Base-by-base conservation (phyloP, 805 yeast species). In the Yarrowia phangngaensis region DNA sequence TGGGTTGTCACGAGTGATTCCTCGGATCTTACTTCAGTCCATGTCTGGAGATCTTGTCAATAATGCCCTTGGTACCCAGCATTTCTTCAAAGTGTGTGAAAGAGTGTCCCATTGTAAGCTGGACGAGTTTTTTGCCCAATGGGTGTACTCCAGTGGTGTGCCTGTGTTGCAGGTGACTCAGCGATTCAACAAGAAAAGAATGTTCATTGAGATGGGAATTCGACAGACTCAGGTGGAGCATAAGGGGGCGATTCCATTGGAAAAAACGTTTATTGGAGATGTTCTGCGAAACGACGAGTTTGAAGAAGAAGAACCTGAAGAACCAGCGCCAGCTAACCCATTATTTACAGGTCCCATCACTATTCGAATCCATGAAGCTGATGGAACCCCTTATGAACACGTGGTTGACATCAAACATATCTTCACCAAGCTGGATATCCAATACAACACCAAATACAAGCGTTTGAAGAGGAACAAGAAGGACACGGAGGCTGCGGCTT, bases 351-450 rank as follows among this genome's bases (percentile, higher is more conserved):
- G 99, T 0, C 96, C 97, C 0, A 86, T 92, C 84, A 92, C 99
- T 0, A 85, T 92, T 27, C 72, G 98, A 59, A 89, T 92, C 27
- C 98, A 92, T 62, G 99, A 92, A 60, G 94, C 96, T 0, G 97
- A 92, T 64, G 98, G 98, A 7, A 87, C 97, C 0, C 98, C 99
- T 0, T 92, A 92, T 61, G 99, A 92, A 60, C 99, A 92, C 63
- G 90, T 92, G 38, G 95, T 92, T 16, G 94, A 87, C 55, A 69
- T 92, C 46, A 85, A 87, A 57, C 97, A 90, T 33, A 76, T 79
- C 1, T 79, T 80, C 56, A 85, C 95, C 0, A 87, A 85, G 60
- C 70, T 92, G 34, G 98, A 92, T 60, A 87, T 92, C 38, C 97
- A 87, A 61, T 92, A 92, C 66, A 92, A 92, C 64, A 87, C 97